Conservation (phyloP, 2,329 filamentous ascomycete species). For the Penicillium expansum region DNA sequence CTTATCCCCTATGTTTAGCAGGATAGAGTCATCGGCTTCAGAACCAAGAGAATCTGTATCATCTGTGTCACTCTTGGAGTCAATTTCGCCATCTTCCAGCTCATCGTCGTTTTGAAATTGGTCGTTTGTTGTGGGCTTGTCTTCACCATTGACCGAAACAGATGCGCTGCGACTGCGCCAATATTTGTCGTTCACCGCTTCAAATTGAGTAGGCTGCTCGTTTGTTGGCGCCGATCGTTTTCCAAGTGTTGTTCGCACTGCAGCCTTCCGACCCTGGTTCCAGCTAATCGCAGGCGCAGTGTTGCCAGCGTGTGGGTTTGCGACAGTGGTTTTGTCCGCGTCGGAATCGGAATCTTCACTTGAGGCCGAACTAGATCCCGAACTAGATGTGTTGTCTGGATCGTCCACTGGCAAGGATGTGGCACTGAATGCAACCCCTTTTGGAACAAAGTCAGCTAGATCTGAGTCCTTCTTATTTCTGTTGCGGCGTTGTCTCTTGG, state of each 20-base stretch:
- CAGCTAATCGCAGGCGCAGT: slow-evolving; percentile 40
- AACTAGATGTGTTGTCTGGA: slow-evolving; percentile 32
- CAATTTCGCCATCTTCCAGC: slow-evolving; percentile 31
- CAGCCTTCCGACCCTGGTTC: slow-evolving; percentile 45
- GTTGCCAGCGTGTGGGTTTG: slow-evolving; percentile 23
- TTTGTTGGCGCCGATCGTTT: slow-evolving; percentile 23
- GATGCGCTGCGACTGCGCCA: slow-evolving; percentile 41
- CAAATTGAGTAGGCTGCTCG: slow-evolving; percentile 24
- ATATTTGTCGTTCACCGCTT: slow-evolving; percentile 38
- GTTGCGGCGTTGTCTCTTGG: slow-evolving; percentile 31
- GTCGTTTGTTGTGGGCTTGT: neutral
- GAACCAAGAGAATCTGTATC: slow-evolving; percentile 33
- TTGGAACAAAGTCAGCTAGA: slow-evolving; percentile 38
- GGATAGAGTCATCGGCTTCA: slow-evolving; percentile 43
- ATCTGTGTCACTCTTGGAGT: slow-evolving; percentile 32
- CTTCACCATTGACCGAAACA: slow-evolving; percentile 13
- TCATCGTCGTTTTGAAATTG: slow-evolving; percentile 4
- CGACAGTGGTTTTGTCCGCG: slow-evolving; percentile 13
- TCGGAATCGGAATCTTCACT: slow-evolving; percentile 4
- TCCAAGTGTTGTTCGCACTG: slow-evolving; percentile 44
- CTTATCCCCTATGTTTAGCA: slow-evolving; percentile 41
- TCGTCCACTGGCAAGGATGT: slow-evolving; percentile 36
- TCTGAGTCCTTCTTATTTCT: slow-evolving; percentile 24
- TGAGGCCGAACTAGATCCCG: slow-evolving; percentile 24
- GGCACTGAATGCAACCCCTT: slow-evolving; percentile 36